Percentiles rank a stretch among this genome's conserved stretches.
Conservation (phyloP, 1,284 basidiomycete genomes). For the Phlebopus sp. region DNA sequence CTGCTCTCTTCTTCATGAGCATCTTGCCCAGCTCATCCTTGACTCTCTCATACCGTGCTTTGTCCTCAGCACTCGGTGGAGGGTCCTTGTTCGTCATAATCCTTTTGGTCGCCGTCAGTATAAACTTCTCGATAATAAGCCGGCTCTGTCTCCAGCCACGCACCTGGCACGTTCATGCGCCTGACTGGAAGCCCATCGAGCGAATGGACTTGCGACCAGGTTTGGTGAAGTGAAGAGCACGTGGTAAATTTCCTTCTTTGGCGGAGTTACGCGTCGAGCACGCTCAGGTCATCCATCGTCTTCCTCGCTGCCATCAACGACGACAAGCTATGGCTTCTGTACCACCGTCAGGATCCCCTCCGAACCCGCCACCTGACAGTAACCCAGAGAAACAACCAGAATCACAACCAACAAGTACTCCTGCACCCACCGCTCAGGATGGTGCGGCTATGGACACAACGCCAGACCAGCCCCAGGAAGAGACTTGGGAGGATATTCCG, state of each 20-base stretch:
- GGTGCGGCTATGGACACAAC: slow-evolving; percentile 67
- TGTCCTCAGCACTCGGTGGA: slow-evolving; percentile 55
- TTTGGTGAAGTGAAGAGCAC: background rate
- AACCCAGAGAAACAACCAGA: slow-evolving; percentile 48
- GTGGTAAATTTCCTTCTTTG: slow-evolving; percentile 22
- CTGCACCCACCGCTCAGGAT: slow-evolving; percentile 32
- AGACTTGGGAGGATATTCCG: slow-evolving; percentile 82
- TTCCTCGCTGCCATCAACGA: slow-evolving; percentile 20
- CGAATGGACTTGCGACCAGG: background rate
- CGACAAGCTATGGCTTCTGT: slow-evolving; percentile 57
- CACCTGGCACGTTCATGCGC: background rate
- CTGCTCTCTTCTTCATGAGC: slow-evolving; percentile 63
- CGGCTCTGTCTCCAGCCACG: too few species aligned
- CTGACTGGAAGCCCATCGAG: background rate
- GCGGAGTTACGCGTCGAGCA: slow-evolving; percentile 38
- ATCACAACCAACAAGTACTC: slow-evolving; percentile 34
- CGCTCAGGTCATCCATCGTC: slow-evolving; percentile 8
- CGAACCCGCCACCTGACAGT: slow-evolving; percentile 46
- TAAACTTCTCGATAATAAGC: background rate
- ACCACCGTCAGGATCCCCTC: slow-evolving; percentile 46
- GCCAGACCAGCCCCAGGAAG: slow-evolving; percentile 65
- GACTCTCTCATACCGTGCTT: slow-evolving; percentile 62
- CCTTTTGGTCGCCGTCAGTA: background rate
- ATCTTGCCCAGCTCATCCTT: slow-evolving; percentile 71
- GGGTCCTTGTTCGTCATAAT: slow-evolving; percentile 33